Evolutionary conservation across 345 rosid genomes (phyloP), one percentile per base, ranked within the genome.

Genomic region (Populus ilicifolia): DNA sequence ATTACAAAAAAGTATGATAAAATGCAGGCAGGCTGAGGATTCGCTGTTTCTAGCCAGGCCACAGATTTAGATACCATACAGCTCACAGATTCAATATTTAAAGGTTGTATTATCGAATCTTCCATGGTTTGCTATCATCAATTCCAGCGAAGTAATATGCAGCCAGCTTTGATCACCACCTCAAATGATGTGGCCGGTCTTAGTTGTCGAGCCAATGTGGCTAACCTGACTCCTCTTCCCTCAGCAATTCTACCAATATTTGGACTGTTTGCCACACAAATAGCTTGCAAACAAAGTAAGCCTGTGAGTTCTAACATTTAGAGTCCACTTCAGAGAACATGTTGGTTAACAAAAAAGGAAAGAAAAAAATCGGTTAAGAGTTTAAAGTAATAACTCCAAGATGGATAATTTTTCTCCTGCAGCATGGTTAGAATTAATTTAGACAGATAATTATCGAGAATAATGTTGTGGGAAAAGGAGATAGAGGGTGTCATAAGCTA

Each of bases 221-320:
- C 12, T 64, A 33, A 29, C 62, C 44, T 29, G 23, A 6, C 29
- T 2, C 70, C 56, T 33, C 61, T 65, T 46, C 70, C 35, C 16
- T 43, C 67, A 25, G 10, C 35, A 18, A 12, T 46, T 13, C 18
- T 36, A 71, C 41, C 67, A 71, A n/a, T 56, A 1, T 59, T 25
- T 21, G 61, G 67, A 61, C 71, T 18, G 9, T 62, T 70, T 70
- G 78, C 52, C 68, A 2, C 41, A 67, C 13, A 72, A 52, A 63
- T 46, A 66, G 70, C 71, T 71, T 75, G 72, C 75, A 75, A 39
- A 75, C 73, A 71, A 81, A 50, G 80, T 30, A 61, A 48, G 29
- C 30, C 74, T 38, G 43, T 21, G 13, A 56, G 62, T 70, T 70
- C 39, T 48, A 70, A 2, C 2, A 21, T 54, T 20, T 8, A 8